Evolutionary conservation across 2,329 filamentous ascomycete species (phyloP), one percentile per base, ranked within the genome.

Genomic region (Phialophora expanda): DNA sequence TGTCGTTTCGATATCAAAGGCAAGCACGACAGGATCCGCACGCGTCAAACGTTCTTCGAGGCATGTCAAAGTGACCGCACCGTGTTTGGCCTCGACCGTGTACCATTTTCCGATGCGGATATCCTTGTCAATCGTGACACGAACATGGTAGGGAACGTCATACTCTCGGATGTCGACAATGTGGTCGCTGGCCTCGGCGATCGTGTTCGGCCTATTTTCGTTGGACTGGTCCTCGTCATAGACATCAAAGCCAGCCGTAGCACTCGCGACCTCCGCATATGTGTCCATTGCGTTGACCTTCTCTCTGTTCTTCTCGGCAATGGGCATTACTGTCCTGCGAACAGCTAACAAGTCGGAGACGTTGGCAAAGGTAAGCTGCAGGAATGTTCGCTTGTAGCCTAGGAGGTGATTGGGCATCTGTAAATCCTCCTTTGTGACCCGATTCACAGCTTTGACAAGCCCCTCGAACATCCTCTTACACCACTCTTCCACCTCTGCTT

Each of bases 81-180:
- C 95, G 75, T 98, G 93, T 76, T 96, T 97, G 56, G 92, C 91
- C 75, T 98, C 92, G 57, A 99, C 91, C 64, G 88, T 92, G 78
- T 99, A 99, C 95, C 95, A 99, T 78, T 92, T 96, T 78, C 93
- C 95, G 70, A 96, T 93, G 72, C 95, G 88, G 74, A 99, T 94
- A 81, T 97, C 95, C 84, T 92, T 87, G 81, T 99, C 95, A 81
- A 99, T 99, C 80, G 96, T 91, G 81, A 99, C 94, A 86, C 95
- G 88, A 76, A 99, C 95, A 83, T 99, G 95, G 83, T 99, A 99
- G 71, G 95, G 96, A 74, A 99, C 96, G 80, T 99, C 95, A 79
- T 96, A 99, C 83, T 99, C 95, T 84, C 95, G 89, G 78, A 99
- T 96, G 85, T 99, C 96, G 81, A 97, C 87, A 85, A 99, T 93